Evolutionary conservation across 2,329 filamentous ascomycete genomes (phyloP).

Genomic region (Sphaerostilbella broomeana): DNA sequence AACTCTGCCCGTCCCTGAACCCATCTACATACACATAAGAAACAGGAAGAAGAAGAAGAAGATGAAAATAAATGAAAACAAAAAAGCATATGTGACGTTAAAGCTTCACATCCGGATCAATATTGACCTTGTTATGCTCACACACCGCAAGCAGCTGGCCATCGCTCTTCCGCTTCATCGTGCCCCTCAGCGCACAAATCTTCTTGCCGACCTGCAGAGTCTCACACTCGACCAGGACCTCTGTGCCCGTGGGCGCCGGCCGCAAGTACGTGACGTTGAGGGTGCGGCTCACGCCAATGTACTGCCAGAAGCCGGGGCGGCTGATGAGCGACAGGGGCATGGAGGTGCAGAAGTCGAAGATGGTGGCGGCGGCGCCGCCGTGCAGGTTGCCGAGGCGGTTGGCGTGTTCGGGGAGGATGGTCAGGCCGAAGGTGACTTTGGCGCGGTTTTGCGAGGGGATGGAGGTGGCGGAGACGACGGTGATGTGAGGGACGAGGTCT

Average conservation of each 20-base stretch:
- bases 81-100: too few relatives aligned
- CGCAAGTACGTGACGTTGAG: conserved; percentile 62
- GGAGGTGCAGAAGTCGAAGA: conserved; percentile 62
- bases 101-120: conserved; percentile 38
- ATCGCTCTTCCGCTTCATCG: conserved; percentile 47
- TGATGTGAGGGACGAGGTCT: conserved; percentile 35
- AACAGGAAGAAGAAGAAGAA: too few relatives aligned
- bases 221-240: conserved; percentile 49
- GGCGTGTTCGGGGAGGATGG: conserved; percentile 43
- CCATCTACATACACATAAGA: too few relatives aligned
- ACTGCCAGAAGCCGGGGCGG: conserved; percentile 53
- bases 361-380: conserved; percentile 56
- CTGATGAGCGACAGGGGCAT: conserved; percentile 50
- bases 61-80: too few relatives aligned
- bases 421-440: conserved; percentile 40
- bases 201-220: conserved; percentile 51
- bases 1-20: too few relatives aligned
- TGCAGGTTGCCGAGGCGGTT: conserved; percentile 52
- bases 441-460: conserved; percentile 30
- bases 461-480: conserved; percentile 32
- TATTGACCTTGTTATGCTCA: conserved; percentile 60
- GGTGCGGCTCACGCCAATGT: conserved; percentile 58
- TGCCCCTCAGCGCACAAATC: conserved; percentile 46
- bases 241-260: conserved; percentile 47
- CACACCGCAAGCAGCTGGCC: conserved; percentile 49